Percentiles rank a stretch among this genome's conserved stretches.
phyloP scores from a whole-genome alignment of 2,329 filamentous ascomycete genomes.

The Clarireedia paspali region DNA sequence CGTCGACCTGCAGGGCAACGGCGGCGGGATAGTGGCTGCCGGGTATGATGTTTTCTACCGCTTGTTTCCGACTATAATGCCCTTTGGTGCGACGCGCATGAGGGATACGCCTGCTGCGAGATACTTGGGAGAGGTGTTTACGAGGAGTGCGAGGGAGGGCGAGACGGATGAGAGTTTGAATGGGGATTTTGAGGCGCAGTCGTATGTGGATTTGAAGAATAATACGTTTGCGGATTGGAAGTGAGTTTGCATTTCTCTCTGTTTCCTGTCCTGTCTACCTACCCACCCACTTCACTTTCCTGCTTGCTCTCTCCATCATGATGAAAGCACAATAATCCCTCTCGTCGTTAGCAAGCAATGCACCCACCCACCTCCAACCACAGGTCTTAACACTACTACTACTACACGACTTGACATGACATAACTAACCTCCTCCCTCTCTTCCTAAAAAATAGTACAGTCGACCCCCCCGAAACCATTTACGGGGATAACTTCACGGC shows the following conservation, averaged over 20 bases:
- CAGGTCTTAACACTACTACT: too few species aligned
- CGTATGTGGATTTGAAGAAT: constrained; percentile 9
- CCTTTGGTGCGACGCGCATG: constrained; percentile 33
- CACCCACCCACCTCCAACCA: too few species aligned
- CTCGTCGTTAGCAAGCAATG: too few species aligned
- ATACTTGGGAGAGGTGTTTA: constrained; percentile 23
- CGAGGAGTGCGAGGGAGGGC: not conserved
- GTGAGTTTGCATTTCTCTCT: constrained; percentile 8
- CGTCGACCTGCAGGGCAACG: constrained; percentile 53
- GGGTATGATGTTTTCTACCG: constrained; percentile 42
- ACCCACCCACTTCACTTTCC: not conserved
- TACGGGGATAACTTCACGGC: constrained; percentile 18
- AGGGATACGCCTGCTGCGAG: constrained; percentile 11
- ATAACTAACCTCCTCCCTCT: not conserved
- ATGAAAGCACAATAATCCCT: constrained; percentile 9
- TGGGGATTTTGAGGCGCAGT: not conserved
- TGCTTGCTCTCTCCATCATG: not conserved
- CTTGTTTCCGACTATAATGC: constrained; percentile 20
- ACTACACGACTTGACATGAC: too few species aligned
- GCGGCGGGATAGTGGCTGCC: constrained; percentile 43
- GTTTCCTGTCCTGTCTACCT: constrained; percentile 3
- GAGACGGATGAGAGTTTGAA: not conserved
- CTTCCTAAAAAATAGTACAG: constrained; percentile 9
- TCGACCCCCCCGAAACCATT: constrained; percentile 28
- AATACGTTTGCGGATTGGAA: constrained; percentile 10